Base-by-base conservation (phyloP, 2,329 filamentous ascomycete genomes). In the Chrysosporium keratinophilum region DNA sequence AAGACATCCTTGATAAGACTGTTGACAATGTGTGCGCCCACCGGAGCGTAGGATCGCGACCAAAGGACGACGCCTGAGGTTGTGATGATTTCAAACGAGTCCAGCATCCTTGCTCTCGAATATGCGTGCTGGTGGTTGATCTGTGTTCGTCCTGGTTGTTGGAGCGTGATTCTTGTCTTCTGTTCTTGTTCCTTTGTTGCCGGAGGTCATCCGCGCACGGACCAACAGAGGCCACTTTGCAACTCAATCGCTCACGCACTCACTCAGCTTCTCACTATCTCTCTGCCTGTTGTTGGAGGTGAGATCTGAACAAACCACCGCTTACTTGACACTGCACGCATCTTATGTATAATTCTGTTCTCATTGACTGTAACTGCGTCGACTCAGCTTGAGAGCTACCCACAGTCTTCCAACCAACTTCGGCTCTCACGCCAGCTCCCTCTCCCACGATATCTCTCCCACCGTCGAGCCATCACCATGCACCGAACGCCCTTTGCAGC, bases 61-160 rank as follows among this genome's bases (percentile, higher is more conserved):
- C 93, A 98, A 53, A 98, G 81, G 55, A 98, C 93, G 58, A 98
- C 90, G 54, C 93, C 93, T 2, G 90, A 95, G 37, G 91, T 95
- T 57, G 91, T 96, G 57, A 98, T 73, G 61, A 98, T 93, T 72
- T 98, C 91, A 69, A 98, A 98, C 14, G 87, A 85, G 75, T 98
- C 93, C 72, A 98, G 75, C 91, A 97, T 97, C 55, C 61, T 67
- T 49, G 31, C 10, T 51, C 7, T 34, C 23, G 7, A 28, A 28
- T 28, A 7, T 28, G 23, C 7, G 3, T 28, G 3, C 23, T 23
- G 6, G 12, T 7, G 15, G n/a, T 41, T 19, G 9, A 15, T 1
- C 14, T 41, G n/a, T 17, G 14, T 19, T 15, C 46, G 31, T 19
- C 6, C 23, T 9, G 23, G 15, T 33, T n/a, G 23, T 45, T 12